Percentiles rank a stretch among this genome's conserved stretches.
phyloP scores from a whole-genome alignment of 495 filamentous ascomycete genomes.

The Cenococcum geophilum region DNA sequence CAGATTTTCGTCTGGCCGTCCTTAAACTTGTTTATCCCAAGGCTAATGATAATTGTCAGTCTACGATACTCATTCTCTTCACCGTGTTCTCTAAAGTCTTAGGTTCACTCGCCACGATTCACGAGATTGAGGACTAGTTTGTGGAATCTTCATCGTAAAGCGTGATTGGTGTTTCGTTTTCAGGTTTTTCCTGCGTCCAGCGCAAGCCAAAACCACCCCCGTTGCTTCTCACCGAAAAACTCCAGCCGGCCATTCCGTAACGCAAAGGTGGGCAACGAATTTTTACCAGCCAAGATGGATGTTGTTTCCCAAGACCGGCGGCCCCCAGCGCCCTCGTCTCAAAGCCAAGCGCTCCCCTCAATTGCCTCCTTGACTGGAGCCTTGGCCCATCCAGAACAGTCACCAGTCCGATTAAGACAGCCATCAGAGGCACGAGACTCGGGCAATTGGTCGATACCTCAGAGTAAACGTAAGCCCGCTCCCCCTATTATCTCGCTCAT shows the following conservation, averaged over 20 bases:
- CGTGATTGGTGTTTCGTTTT: constrained; percentile 1
- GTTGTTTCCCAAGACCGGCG: constrained; percentile 18
- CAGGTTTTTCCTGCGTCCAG: constrained; percentile 11
- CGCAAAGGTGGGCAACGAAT: constrained; percentile 10
- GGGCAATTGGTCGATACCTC: constrained; percentile 34
- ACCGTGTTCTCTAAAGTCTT: not conserved
- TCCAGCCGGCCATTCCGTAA: constrained; percentile 6
- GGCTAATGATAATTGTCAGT: not conserved
- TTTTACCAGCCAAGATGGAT: constrained; percentile 18
- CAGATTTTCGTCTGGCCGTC: not conserved
- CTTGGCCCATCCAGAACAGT: constrained; percentile 25
- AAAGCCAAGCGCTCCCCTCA: constrained; percentile 29
- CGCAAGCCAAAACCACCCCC: not conserved
- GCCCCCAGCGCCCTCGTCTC: constrained; percentile 15
- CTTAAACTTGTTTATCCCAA: not conserved
- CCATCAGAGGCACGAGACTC: constrained; percentile 32
- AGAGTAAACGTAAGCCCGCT: constrained; percentile 34
- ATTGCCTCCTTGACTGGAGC: constrained; percentile 29
- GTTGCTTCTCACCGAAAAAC: constrained; percentile 1
- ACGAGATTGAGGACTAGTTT: constrained; percentile 3
- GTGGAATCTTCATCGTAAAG: not conserved
- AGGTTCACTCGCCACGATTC: not conserved
- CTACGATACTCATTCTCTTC: not conserved
- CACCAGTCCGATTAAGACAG: constrained; percentile 22
- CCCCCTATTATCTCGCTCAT: not conserved